These are phyloP conservation scores for Pseudotulostoma volvatum DNA, from an alignment of 495 filamentous ascomycete genomes.

Conservation along the genomic window DNA sequence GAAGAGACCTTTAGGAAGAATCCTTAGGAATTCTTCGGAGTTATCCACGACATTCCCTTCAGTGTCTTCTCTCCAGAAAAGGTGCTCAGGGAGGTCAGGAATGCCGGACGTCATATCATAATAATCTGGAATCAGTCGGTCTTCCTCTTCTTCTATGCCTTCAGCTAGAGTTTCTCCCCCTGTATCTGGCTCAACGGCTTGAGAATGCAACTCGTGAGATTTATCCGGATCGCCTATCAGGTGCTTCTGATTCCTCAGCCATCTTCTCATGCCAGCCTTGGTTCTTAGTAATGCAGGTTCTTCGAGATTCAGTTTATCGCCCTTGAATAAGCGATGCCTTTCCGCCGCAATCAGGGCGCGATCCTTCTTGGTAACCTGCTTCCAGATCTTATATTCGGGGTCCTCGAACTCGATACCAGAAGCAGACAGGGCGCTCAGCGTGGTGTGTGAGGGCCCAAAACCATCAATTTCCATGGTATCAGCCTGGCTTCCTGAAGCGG, in stretches of 20 bases:
- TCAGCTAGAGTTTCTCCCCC: constrained; percentile 66
- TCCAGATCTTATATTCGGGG: constrained; percentile 92
- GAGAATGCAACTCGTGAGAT: constrained; percentile 29
- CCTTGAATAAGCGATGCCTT: constrained; percentile 67
- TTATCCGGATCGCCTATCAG: constrained; percentile 36
- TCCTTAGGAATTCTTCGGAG: constrained; percentile 59
- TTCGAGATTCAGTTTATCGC: constrained; percentile 69
- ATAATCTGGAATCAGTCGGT: constrained; percentile 72
- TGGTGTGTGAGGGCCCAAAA: constrained; percentile 39
- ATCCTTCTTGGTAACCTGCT: constrained; percentile 94
- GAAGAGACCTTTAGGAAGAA: constrained; percentile 61
- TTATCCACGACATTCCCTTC: constrained; percentile 76
- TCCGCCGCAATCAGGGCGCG: constrained; percentile 69
- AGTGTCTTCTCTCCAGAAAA: constrained; percentile 74
- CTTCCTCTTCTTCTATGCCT: constrained; percentile 76
- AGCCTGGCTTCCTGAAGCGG: constrained; percentile 44
- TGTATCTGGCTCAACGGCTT: constrained; percentile 28
- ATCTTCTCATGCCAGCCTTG: constrained; percentile 63
- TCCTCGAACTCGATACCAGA: constrained; percentile 49
- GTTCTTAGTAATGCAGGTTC: constrained; percentile 74
- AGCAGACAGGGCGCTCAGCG: constrained; percentile 31
- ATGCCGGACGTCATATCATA: constrained; percentile 77
- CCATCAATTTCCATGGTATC: constrained; percentile 76
- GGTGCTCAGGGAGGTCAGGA: constrained; percentile 59
- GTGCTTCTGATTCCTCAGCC: constrained; percentile 56